Base-by-base conservation (phyloP, 2,329 filamentous ascomycete species). In the Septoria petroselini region DNA sequence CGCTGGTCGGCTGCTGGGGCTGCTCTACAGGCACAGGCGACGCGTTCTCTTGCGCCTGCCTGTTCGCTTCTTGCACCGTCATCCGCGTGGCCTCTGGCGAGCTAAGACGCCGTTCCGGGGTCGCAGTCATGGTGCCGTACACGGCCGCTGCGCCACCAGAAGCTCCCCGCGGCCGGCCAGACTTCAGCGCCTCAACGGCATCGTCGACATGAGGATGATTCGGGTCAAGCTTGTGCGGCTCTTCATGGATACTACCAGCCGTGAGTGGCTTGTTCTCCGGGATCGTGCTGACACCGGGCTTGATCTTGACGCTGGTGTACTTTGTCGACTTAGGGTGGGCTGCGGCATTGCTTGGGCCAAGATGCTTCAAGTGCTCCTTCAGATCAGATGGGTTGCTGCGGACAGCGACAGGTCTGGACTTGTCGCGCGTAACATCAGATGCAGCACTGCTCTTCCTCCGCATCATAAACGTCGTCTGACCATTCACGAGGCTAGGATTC, bases 71-170 rank as follows among this genome's bases (percentile, higher is more conserved):
- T 6, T 54, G 40, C 14, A 60, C 49, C 23, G 50, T 48, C 55
- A 58, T 47, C 23, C 42, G 29, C 18, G n/a, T 27, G 21, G 43
- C 21, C 14, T 53, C 54, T 49, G 58, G 23, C 58, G 37, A 50
- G 14, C 52, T 55, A 40, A 58, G 35, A 11, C 53, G 46, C 27
- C 55, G 47, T 33, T 49, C 42, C 15, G 33, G 41, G 15, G 44
- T 39, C 7, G 48, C 39, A 15, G 47, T 50, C 61, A 73, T 71
- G 41, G 71, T 71, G 15, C 72, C 73, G 51, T 75, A 76, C 47
- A 71, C 70, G 42, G 80, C 82, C 58, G 83, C 80, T 2, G 82
- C 80, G 29, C 82, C 85, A 61, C 86, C 84, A 57, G 81, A 84
- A 1, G 80, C 80, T 7, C 80, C 77, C 21, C 74, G 62, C 17